phyloP scores from a whole-genome alignment of 2,329 filamentous ascomycete species.

The Fusarium buxicola region DNA sequence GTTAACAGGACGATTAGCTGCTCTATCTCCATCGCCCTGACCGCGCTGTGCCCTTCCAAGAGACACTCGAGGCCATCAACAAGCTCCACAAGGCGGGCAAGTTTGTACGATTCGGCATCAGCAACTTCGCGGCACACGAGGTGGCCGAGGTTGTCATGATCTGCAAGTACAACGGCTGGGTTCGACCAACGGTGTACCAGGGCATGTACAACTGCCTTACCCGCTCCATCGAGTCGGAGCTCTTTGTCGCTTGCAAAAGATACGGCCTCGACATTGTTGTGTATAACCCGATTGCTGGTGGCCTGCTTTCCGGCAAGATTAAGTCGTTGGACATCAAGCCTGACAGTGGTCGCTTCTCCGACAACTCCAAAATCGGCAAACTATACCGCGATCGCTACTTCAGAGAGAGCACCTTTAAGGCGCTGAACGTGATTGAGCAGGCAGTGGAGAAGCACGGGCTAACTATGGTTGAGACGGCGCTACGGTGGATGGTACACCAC shows the following conservation, averaged over 20 bases:
- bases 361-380: constrained; percentile 63
- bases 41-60: constrained; percentile 77
- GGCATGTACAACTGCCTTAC: constrained; percentile 89
- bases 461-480: constrained; percentile 76
- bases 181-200: constrained; percentile 86
- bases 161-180: constrained; percentile 83
- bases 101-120: constrained; percentile 82
- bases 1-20: constrained; percentile 43
- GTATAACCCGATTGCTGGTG: constrained; percentile 86
- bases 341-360: constrained; percentile 76
- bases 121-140: constrained; percentile 88
- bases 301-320: constrained; percentile 84
- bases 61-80: constrained; percentile 82
- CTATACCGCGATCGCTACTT: constrained; percentile 78
- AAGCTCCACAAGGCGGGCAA: constrained; percentile 88
- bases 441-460: constrained; percentile 75
- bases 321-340: constrained; percentile 73
- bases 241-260: constrained; percentile 77
- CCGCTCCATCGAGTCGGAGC: constrained; percentile 78
- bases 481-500: constrained; percentile 81
- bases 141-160: constrained; percentile 86
- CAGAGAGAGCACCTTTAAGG: constrained; percentile 71
- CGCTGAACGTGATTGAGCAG: constrained; percentile 74
- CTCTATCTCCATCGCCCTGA: constrained; percentile 59
- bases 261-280: constrained; percentile 84